Percentiles rank a stretch among this genome's conserved stretches.
Conservation (phyloP, 768 basidiomycete genomes). For the Roridomyces roridus region DNA sequence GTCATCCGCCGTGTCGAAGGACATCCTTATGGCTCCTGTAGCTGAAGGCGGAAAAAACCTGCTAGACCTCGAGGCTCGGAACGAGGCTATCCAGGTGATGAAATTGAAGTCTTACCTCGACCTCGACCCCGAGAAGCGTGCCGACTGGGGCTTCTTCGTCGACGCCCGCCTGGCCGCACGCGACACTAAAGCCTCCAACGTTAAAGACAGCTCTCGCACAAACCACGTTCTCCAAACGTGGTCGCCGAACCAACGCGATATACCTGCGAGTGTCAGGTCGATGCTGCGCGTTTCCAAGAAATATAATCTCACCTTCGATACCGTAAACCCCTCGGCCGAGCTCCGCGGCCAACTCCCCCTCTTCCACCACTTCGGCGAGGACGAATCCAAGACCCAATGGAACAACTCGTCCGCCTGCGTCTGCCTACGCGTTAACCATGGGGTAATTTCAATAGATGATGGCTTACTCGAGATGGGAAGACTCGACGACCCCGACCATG, state of each 20-base stretch:
- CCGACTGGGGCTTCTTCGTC: neutral
- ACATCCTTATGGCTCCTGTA: neutral
- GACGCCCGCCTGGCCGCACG: neutral
- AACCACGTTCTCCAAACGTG: neutral
- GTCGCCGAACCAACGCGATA: neutral
- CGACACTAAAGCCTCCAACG: neutral
- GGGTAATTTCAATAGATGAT: neutral
- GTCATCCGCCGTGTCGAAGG: neutral
- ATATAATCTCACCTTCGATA: neutral
- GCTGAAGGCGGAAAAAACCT: slow-evolving; percentile 17
- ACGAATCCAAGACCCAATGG: neutral
- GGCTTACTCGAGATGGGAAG: neutral
- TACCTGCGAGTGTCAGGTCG: neutral
- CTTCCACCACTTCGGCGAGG: slow-evolving; percentile 1
- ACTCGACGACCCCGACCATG: neutral
- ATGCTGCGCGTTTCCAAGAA: slow-evolving; percentile 4
- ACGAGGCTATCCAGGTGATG: slow-evolving; percentile 14
- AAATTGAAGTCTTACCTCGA: slow-evolving; percentile 9
- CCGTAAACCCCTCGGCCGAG: neutral
- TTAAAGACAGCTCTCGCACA: neutral
- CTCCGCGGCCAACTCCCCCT: neutral
- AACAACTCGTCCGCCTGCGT: neutral
- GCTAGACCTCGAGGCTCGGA: slow-evolving; percentile 8
- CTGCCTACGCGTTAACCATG: neutral
- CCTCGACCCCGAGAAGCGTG: neutral